Conservation (phyloP, 139 green algal species). For the Zygnema cylindricum region DNA sequence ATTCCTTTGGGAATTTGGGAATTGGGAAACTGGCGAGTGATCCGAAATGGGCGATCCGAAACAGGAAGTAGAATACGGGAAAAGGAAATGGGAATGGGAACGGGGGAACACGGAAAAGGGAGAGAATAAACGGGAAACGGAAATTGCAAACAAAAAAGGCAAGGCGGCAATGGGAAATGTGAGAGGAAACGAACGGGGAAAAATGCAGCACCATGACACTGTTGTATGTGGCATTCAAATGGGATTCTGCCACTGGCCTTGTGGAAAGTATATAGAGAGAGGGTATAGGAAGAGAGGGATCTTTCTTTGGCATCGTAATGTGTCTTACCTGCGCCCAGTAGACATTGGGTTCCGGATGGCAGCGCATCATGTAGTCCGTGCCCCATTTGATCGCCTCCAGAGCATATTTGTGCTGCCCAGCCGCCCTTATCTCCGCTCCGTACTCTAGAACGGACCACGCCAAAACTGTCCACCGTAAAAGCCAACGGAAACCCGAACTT, state of each 20-base stretch:
- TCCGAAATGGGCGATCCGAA: not conserved
- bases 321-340: conserved; percentile 68
- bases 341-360: conserved; percentile 60
- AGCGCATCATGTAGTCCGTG: conserved; percentile 68
- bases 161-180: not conserved
- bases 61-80: not conserved
- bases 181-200: not conserved
- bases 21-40: no score
- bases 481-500: conserved; percentile 79
- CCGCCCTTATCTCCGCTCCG: conserved; percentile 6
- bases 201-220: not conserved
- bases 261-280: not conserved
- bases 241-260: not conserved
- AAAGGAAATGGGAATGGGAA: not conserved
- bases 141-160: conserved; percentile 6
- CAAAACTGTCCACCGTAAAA: conserved; percentile 75
- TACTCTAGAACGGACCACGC: conserved; percentile 76
- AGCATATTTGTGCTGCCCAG: conserved; percentile 23
- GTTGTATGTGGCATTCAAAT: no score
- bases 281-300: not conserved
- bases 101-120: not conserved
- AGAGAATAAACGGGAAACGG: not conserved
- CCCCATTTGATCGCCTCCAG: conserved; percentile 64
- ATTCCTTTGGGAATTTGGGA: no score
- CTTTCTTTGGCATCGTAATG: no score